Conservation (phyloP, 2,329 filamentous ascomycete genomes). For the Zalaria obscura region DNA sequence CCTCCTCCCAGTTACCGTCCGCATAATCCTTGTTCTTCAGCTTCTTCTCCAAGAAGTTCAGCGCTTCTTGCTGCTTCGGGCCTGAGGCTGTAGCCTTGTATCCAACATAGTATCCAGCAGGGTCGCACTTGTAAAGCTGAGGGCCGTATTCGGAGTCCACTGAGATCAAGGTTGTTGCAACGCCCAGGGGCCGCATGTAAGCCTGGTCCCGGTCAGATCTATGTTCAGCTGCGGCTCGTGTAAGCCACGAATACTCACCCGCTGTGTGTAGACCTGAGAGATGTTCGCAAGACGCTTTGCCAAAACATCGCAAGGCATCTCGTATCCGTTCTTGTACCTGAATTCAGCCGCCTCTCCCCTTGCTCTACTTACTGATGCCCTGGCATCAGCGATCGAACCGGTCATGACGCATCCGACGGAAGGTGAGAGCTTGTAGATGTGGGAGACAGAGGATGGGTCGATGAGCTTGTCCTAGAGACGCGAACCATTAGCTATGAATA, state of each 20-base stretch:
- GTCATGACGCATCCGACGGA: slow-evolving; percentile 98
- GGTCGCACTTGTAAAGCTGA: slow-evolving; percentile 96
- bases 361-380: slow-evolving; percentile 82
- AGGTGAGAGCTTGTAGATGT: slow-evolving; percentile 93
- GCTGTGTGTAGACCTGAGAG: slow-evolving; percentile 97
- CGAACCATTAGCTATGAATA: slow-evolving; percentile 8
- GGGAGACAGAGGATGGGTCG: slow-evolving; percentile 89
- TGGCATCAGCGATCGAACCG: slow-evolving; percentile 91
- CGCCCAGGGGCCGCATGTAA: slow-evolving; percentile 95
- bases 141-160: slow-evolving; percentile 85
- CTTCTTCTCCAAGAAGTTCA: slow-evolving; percentile 99
- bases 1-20: slow-evolving; percentile 88
- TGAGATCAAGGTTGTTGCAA: slow-evolving; percentile 88
- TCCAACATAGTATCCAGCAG: slow-evolving; percentile 92
- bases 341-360: slow-evolving; percentile 95
- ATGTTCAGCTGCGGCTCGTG: not conserved
- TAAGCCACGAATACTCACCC: slow-evolving; percentile 42
- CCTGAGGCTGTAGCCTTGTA: slow-evolving; percentile 98
- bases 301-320: slow-evolving; percentile 96
- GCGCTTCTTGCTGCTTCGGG: slow-evolving; percentile 95
- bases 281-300: slow-evolving; percentile 97
- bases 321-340: slow-evolving; percentile 96
- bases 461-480: slow-evolving; percentile 86
- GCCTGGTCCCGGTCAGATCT: slow-evolving; percentile 38
- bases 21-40: slow-evolving; percentile 97